Evolutionary conservation across 805 yeast genomes (phyloP), one percentile per base, ranked within the genome.

Genomic region (Pichia heedii): DNA sequence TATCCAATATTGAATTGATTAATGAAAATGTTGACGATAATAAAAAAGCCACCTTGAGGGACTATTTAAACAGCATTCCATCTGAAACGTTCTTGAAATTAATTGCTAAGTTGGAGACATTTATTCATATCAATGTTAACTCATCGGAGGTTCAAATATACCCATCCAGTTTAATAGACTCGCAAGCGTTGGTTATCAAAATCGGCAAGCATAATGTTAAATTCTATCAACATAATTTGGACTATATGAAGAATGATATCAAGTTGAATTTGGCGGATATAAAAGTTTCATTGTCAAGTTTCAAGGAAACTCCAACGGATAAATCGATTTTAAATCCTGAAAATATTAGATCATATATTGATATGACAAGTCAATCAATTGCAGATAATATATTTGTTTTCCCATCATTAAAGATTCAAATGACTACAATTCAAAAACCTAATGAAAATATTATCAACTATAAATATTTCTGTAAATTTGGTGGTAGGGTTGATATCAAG

Each of bases 401-500:
- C 56, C 97, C 98, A 0, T 76, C 86, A 15, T 71, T 87, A 50
- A 68, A 68, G 42, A 73, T 90, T 16, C 63, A 74, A 7, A 89
- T 89, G 97, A 74, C 79, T 39, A 79, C 94, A 0, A 74, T 76
- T 67, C 89, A 86, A 54, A 61, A 65, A 27, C 67, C 67, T 22
- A 63, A 70, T 11, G 69, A 74, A 16, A 72, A 74, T 36, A 48
- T 69, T 4, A 74, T 93, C 36, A 81, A 83, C 52, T 87, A 81
- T 55, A 66, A 71, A 2, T 93, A 76, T 60, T 71, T 70, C 37
- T 79, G 93, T 40, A 68, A 79, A 2, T 87, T 93, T 66, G 95
- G 86, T 9, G 97, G 96, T 22, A 78, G 86, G 15, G 93, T 93
- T 33, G 95, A 87, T 47, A 79, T 93, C 1, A 74, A 86, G 39